phyloP scores from a whole-genome alignment of 805 yeast species.

The Candida sithepensis region DNA sequence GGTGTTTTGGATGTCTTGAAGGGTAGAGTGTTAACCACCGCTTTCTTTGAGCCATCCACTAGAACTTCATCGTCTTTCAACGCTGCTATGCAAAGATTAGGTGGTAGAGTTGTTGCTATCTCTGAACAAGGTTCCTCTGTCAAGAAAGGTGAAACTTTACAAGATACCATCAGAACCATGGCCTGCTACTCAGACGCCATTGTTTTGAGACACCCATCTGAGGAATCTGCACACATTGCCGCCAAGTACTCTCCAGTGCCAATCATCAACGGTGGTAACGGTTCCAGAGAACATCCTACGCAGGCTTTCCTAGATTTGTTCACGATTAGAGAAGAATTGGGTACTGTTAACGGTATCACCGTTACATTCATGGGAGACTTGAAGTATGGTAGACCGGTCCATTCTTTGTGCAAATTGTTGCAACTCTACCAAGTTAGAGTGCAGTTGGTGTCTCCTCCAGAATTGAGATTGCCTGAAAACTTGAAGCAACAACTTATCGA shows the following conservation, averaged over 20 bases:
- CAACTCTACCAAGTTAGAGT: slow-evolving; percentile 90
- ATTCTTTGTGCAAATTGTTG: slow-evolving; percentile 86
- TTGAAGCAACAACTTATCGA: slow-evolving; percentile 62
- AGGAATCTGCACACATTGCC: slow-evolving; percentile 88
- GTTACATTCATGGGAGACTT: slow-evolving; percentile 99
- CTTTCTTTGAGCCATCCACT: slow-evolving; percentile 98
- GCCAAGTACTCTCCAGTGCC: slow-evolving; percentile 97
- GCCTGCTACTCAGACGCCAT: slow-evolving; percentile 96
- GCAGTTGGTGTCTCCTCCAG: slow-evolving; percentile 88
- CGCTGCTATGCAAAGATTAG: slow-evolving; percentile 99
- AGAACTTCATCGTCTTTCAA: slow-evolving; percentile 96
- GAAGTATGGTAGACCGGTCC: slow-evolving; percentile 98
- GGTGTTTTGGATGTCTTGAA: slow-evolving; percentile 89
- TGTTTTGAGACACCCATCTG: slow-evolving; percentile 94
- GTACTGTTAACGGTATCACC: slow-evolving; percentile 96
- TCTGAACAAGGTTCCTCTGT: slow-evolving; percentile 87
- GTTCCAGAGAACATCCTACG: slow-evolving; percentile 97
- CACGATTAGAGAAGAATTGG: slow-evolving; percentile 98
- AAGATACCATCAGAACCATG: slow-evolving; percentile 92
- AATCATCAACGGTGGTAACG: slow-evolving; percentile 96
- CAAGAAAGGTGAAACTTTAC: slow-evolving; percentile 96
- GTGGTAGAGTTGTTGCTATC: slow-evolving; percentile 93
- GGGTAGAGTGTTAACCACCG: slow-evolving; percentile 89
- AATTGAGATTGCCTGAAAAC: slow-evolving; percentile 75
- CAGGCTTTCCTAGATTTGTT: slow-evolving; percentile 96